phyloP scores from a whole-genome alignment of 2,329 filamentous ascomycete species.

The Colletotrichum sp. region DNA sequence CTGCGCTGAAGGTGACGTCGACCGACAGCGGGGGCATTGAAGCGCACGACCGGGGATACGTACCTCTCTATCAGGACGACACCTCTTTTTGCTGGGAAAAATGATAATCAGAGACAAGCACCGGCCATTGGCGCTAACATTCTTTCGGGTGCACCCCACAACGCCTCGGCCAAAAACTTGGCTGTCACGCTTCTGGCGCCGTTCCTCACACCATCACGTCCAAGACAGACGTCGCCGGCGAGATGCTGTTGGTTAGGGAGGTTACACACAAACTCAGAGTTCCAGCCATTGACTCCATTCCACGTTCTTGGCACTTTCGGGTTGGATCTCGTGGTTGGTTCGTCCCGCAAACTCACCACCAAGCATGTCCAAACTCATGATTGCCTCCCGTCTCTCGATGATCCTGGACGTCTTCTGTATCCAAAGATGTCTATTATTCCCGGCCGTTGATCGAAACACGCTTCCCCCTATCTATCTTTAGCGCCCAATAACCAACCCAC shows the following conservation, averaged over 20 bases:
- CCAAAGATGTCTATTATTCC: neutral
- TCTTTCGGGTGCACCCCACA: neutral
- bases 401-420: neutral
- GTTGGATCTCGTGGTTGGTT: neutral
- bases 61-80: neutral
- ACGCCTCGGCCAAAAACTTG: neutral
- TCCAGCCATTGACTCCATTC: neutral
- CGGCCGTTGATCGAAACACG: neutral
- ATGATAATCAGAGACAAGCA: neutral
- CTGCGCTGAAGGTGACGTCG: conserved; percentile 13
- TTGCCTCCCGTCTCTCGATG: neutral
- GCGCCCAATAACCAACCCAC: neutral
- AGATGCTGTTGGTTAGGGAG: neutral
- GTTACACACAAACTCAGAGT: neutral
- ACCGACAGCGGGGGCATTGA: neutral
- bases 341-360: neutral
- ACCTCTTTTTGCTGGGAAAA: accelerated
- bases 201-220: neutral
- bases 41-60: neutral
- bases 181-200: neutral
- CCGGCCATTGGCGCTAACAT: neutral
- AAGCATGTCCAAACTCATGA: neutral
- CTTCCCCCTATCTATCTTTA: neutral
- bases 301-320: neutral
- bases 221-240: neutral